Evolutionary conservation across 768 basidiomycete species (phyloP).

Genomic region (Wakefieldia striispora): DNA sequence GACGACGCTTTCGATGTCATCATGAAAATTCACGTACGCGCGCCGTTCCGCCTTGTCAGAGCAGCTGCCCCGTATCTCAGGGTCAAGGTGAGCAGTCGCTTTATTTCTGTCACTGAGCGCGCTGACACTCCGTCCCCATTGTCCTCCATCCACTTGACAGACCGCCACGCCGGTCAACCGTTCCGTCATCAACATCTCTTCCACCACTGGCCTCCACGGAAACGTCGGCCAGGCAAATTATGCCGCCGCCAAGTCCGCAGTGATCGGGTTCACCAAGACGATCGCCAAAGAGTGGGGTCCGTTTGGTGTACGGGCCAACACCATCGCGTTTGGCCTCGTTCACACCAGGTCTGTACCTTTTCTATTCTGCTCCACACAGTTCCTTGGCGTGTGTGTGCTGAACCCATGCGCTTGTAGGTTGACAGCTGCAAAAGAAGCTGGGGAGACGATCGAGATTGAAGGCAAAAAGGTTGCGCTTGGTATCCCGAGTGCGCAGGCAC

Average conservation of each 20-base stretch:
- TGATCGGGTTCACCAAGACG: slow-evolving; percentile 80
- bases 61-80: slow-evolving; percentile 86
- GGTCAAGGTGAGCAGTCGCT: slow-evolving; percentile 48
- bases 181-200: slow-evolving; percentile 80
- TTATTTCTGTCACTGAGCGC: neutral
- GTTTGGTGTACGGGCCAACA: slow-evolving; percentile 81
- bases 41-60: slow-evolving; percentile 81
- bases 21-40: slow-evolving; percentile 79
- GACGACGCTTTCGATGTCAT: slow-evolving; percentile 83
- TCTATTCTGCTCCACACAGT: neutral
- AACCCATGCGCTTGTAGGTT: slow-evolving; percentile 40
- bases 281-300: slow-evolving; percentile 86
- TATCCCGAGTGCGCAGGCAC: slow-evolving; percentile 56
- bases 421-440: slow-evolving; percentile 77
- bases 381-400: neutral
- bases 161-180: slow-evolving; percentile 60
- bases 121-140: too few species aligned
- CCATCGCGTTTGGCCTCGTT: slow-evolving; percentile 74
- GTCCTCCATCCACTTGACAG: slow-evolving; percentile 29
- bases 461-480: slow-evolving; percentile 85
- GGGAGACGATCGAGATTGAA: slow-evolving; percentile 71
- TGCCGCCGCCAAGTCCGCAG: slow-evolving; percentile 75
- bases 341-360: slow-evolving; percentile 56
- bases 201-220: slow-evolving; percentile 79
- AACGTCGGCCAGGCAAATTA: slow-evolving; percentile 87